Evolutionary conservation across 129 eudicot species (phyloP).

Genomic region (Centrapalus pauciflorus): DNA sequence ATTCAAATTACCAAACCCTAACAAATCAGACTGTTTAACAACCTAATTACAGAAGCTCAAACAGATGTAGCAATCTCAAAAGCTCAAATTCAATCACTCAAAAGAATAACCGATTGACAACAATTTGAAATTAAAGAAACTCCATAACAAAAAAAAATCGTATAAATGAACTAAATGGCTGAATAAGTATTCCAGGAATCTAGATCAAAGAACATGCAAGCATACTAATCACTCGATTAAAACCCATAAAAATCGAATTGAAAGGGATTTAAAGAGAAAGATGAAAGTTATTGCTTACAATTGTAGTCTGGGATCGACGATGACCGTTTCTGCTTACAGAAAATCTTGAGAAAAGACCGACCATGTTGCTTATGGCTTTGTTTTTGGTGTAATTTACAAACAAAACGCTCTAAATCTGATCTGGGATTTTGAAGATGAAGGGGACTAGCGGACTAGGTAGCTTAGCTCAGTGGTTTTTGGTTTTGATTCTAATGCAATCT

Average conservation of each 20-base stretch:
- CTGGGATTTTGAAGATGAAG: slow-evolving; percentile 11
- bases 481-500: too few relatives aligned
- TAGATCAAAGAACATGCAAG: not conserved
- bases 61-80: not conserved
- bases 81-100: not conserved
- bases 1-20: not conserved
- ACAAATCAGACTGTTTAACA: not conserved
- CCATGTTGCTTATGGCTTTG: slow-evolving; percentile 28
- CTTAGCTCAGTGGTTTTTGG: too few relatives aligned
- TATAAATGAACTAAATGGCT: not conserved
- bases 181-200: not conserved
- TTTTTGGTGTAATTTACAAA: not conserved
- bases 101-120: not conserved
- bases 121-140: not conserved
- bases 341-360: slow-evolving; percentile 79
- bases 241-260: not conserved
- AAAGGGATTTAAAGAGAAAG: not conserved
- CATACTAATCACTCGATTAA: not conserved
- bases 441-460: too few relatives aligned
- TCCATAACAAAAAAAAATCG: not conserved
- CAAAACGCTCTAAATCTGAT: slow-evolving; percentile 12
- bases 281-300: slow-evolving; percentile 37
- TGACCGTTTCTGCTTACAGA: slow-evolving; percentile 59
- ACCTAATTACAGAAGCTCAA: not conserved
- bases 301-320: slow-evolving; percentile 68